Evolutionary conservation across 2,329 filamentous ascomycete species (phyloP).

Genomic region (Aspergillus pseudotamarii): DNA sequence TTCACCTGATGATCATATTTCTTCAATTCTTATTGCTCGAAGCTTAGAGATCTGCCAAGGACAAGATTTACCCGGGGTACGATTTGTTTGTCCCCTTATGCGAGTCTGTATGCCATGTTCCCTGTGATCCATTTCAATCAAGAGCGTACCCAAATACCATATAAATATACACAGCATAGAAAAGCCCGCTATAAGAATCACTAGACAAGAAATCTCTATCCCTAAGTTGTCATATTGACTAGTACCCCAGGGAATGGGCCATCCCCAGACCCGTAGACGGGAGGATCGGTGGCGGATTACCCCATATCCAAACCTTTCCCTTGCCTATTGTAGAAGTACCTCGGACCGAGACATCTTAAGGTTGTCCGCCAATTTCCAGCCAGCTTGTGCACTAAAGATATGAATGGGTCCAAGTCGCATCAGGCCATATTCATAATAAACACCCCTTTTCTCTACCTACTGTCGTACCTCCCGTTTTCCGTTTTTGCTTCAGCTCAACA

Average conservation of each 20-base stretch:
- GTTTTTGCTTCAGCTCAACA: not conserved
- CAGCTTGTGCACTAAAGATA: not conserved
- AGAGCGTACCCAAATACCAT: not conserved
- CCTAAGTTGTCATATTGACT: not conserved
- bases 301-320: not conserved
- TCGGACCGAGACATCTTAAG: slow-evolving; percentile 13
- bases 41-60: not conserved
- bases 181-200: not conserved
- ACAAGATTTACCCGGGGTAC: not conserved
- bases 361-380: not conserved
- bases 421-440: not conserved
- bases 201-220: not conserved
- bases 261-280: slow-evolving; percentile 2
- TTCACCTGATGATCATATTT: not conserved
- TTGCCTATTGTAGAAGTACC: slow-evolving; percentile 12
- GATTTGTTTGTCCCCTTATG: too few relatives aligned
- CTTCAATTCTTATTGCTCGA: not conserved
- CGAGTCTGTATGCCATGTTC: too few relatives aligned
- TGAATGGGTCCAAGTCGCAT: not conserved
- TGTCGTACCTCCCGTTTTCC: not conserved
- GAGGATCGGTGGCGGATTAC: slow-evolving; percentile 3
- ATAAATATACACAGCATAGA: not conserved
- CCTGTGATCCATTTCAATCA: not conserved
- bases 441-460: not conserved
- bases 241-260: not conserved